Base-by-base conservation (phyloP, 192 early-diverging fungal genomes). In the Coemansia sp. region DNA sequence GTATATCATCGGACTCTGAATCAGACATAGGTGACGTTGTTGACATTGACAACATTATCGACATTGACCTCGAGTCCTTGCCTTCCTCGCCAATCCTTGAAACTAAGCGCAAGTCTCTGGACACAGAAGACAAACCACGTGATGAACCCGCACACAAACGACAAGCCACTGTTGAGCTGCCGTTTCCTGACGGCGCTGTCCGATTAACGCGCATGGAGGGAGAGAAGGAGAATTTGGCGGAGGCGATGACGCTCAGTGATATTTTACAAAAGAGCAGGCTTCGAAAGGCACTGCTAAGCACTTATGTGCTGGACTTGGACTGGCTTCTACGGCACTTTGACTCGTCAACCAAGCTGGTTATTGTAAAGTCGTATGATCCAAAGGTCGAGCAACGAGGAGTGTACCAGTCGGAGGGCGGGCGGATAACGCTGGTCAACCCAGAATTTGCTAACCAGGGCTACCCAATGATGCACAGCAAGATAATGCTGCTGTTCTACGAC, bases 401-500 rank as follows among this genome's bases (percentile, higher is more conserved):
- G 16, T 65, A 73, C 40, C 79, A 66, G 68, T 57, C 58, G 1
- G 74, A 67, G 9, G 57, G 39, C 26, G 77, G 72, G 8, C 60
- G 33, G 0, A 36, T 66, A 5, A 79, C 56, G 14, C 69, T 71
- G 38, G 66, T 90, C 11, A 74, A 85, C 43, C 86, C 87, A 16
- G 79, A 73, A 3, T 67, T 88, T 55, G 74, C 53, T 23, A 59
- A 66, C 11, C 72, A 76, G 10, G 59, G 45, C 20, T 84, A 69
- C 38, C 86, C 87, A 1, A 70, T 77, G 3, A 87, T 88, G 66
- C 89, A 90, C 64, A 73, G 83, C 24, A 90, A 88, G 59, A 21
- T 89, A 0, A 88, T 90, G 89, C 64, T 90, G 6, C 37, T 90
- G 10, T 90, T 88, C 33, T 84, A 86, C 38, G 67, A 76, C 14